Evolutionary conservation across 306 rosid species (phyloP), one percentile per base, ranked within the genome.

Genomic region (Trifolium fragiferum): DNA sequence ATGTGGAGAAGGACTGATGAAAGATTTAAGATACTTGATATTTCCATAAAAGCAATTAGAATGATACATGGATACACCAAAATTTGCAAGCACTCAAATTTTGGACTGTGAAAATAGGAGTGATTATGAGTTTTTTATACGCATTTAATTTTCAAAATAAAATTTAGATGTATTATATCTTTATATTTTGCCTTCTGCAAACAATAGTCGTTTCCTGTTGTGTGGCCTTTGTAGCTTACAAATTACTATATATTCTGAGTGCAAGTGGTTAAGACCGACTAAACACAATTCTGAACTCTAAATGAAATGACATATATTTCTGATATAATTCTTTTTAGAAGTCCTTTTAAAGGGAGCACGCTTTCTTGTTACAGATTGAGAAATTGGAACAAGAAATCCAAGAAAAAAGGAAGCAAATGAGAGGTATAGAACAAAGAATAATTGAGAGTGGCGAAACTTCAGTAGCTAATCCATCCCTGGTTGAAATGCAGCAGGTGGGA

Each of bases 401-500:
- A 74, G 98, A 92, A 80, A 95, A 95, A 82, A 85, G 75, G 82
- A 87, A 86, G 78, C 98, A 95, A 81, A 86, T 95, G 99, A 84
- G 83, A 61, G 84, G 79, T 67, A 84, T 95, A 80, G 99, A 95
- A 50, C 96, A 90, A 80, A 87, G 86, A 73, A 92, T 95, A 80
- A 79, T 53, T 58, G 99, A 92, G 81, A 84, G 88, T 70, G 92
- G 92, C 2, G 96, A 92, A 88, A 86, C 96, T 77, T 90, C 99
- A 21, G 74, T 82, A 70, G 79, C 97, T 66, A 87, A 81, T 80
- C 83, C 93, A 30, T 86, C 97, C 21, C 60, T 85, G 78, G 90
- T 86, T 79, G 97, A 92, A 85, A 90, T 92, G 96, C 99, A 92
- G 86, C 96, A 95, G 98, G 99, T 94, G 82, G 72, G 62, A 55